Conservation (phyloP, 805 yeast species). For the Lipomyces orientalis region DNA sequence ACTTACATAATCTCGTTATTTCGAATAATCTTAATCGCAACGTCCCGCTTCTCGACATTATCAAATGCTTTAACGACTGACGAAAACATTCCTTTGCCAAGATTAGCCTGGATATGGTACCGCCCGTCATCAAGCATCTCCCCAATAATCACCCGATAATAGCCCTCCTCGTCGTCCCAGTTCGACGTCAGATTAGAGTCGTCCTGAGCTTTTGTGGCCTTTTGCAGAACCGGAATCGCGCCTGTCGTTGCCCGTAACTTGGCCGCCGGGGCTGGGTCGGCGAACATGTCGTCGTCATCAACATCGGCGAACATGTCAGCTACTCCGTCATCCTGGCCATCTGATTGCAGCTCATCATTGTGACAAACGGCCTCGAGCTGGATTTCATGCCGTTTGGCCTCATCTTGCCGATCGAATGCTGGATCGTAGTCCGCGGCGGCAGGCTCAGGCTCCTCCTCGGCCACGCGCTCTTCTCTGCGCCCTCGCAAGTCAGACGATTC, state of each 20-base stretch:
- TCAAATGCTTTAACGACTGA: conserved; percentile 46
- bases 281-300: conserved; percentile 35
- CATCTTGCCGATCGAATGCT: conserved; percentile 14
- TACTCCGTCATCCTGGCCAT: conserved; percentile 30
- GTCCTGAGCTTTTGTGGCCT: conserved; percentile 10
- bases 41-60: conserved; percentile 37
- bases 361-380: not conserved
- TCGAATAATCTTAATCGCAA: conserved; percentile 65
- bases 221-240: conserved; percentile 19
- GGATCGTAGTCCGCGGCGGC: conserved; percentile 22
- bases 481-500: not conserved
- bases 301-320: conserved; percentile 43
- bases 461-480: not conserved
- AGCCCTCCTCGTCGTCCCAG: conserved; percentile 48
- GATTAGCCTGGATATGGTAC: conserved; percentile 41
- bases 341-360: not conserved
- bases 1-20: conserved; percentile 65
- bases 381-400: conserved; percentile 14
- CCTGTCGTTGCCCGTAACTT: conserved; percentile 5
- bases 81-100: conserved; percentile 48
- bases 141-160: conserved; percentile 45
- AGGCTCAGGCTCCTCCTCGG: not conserved
- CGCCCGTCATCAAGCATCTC: conserved; percentile 43
- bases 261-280: conserved; percentile 16
- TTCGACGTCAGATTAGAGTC: conserved; percentile 42